Percentiles rank a stretch among this genome's conserved stretches.
phyloP scores from a whole-genome alignment of 345 rosid species.

The Hibiscus syriacus region DNA sequence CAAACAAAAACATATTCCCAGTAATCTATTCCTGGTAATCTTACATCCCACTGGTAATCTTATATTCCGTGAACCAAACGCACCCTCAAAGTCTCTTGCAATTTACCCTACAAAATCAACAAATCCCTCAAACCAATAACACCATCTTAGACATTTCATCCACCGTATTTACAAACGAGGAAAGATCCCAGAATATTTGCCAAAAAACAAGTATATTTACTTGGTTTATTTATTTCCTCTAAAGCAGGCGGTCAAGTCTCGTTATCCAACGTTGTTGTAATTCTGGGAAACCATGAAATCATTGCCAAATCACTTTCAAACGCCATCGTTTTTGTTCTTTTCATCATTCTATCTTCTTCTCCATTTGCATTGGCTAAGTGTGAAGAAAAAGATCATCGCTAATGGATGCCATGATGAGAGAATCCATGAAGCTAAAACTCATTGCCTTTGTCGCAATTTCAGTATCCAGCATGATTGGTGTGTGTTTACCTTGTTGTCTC shows the following conservation, averaged over 20 bases:
- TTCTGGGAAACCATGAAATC: not conserved
- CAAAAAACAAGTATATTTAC: too few relatives aligned
- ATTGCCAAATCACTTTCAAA: constrained; percentile 15
- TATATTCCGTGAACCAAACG: too few relatives aligned
- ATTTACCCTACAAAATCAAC: not conserved
- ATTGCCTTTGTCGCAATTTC: constrained; percentile 13
- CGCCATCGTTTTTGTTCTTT: too few relatives aligned
- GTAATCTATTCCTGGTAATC: too few relatives aligned
- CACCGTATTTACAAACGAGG: too few relatives aligned
- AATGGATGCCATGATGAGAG: not conserved
- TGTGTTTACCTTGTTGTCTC: constrained; percentile 34
- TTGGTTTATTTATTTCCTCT: too few relatives aligned
- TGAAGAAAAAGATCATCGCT: not conserved
- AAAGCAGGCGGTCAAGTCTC: not conserved
- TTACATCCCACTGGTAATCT: too few relatives aligned
- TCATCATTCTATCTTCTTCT: not conserved
- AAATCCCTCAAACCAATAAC: not conserved
- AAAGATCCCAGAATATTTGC: too few relatives aligned
- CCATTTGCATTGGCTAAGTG: not conserved
- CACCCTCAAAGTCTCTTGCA: too few relatives aligned
- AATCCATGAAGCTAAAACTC: constrained; percentile 9
- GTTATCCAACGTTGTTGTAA: not conserved
- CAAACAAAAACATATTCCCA: too few relatives aligned
- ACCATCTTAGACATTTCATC: not conserved
- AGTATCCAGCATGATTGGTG: constrained; percentile 58